Percentiles rank a stretch among this genome's conserved stretches.
phyloP scores from a whole-genome alignment of 169 alveolate species.

The Plasmodium malariae region DNA sequence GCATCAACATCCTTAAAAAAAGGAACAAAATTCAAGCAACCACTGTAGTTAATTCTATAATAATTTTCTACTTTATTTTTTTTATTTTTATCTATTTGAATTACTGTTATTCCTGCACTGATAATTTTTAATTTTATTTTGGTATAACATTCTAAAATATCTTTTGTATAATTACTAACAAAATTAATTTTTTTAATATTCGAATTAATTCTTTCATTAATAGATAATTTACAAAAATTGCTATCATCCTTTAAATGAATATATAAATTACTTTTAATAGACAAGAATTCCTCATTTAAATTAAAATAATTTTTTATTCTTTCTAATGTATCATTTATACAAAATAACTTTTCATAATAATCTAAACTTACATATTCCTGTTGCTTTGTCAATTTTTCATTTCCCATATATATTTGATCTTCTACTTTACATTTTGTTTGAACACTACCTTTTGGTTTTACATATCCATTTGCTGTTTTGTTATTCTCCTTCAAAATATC shows the following conservation, averaged over 20 bases:
- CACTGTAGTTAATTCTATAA: constrained; percentile 76
- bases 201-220: constrained; percentile 44
- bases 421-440: background rate
- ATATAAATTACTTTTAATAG: constrained; percentile 69
- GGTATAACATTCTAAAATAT: constrained; percentile 68
- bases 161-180: constrained; percentile 54
- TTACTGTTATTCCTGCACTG: constrained; percentile 76
- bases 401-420: background rate
- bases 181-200: constrained; percentile 67
- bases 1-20: constrained; percentile 62
- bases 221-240: constrained; percentile 19
- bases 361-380: constrained; percentile 57
- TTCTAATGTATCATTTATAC: constrained; percentile 34
- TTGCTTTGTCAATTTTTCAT: constrained; percentile 59
- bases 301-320: constrained; percentile 67
- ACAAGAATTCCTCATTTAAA: constrained; percentile 57
- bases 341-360: constrained; percentile 48
- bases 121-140: constrained; percentile 70
- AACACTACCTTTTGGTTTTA: background rate
- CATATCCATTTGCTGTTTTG: background rate
- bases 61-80: constrained; percentile 50
- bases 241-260: constrained; percentile 68
- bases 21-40: constrained; percentile 68
- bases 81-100: constrained; percentile 76
- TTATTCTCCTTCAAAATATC: background rate